Evolutionary conservation across 169 alveolate genomes (phyloP), one percentile per base, ranked within the genome.

Genomic region (Eimeria acervulina): DNA sequence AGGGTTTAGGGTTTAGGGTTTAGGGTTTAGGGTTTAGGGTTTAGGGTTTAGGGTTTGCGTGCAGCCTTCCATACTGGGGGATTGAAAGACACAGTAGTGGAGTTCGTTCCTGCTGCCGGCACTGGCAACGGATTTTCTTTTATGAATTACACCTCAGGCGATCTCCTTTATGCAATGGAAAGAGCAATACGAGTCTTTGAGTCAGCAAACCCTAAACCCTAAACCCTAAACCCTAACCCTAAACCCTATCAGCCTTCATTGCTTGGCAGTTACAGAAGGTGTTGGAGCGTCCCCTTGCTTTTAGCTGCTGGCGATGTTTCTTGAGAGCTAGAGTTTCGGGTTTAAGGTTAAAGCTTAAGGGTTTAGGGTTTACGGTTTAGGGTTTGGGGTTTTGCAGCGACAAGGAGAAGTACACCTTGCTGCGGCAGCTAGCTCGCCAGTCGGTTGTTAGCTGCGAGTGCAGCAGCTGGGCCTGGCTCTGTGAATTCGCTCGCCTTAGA

Each of bases 51-150:
- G n/a, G 17, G 74, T 83, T 40, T 66, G 52, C 36, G 78, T 31
- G 66, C 94, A 63, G 99, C 99, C n/a, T 98, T 96, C 95, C 97
- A 97, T 93, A 98, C 99, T 12, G 99, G 99, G 21, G 99, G 99
- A 0, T 96, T 98, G 36, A 98, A 97, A 95, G 99, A 98, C 95
- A 98, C 99, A 36, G 99, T 98, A n/a, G 90, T 87, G 76, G 99
- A 98, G 95, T 51, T 55, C 3, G 76, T 68, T 55, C 80, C 74
- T 10, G 19, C 74, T 47, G n/a, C 87, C 72, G 87, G 95, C 31
- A 42, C 96, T 78, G 99, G 99, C 59, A 97, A 97, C 90, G 99
- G 99, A 12, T 98, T 97, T 90, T 92, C 97, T 80, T 98, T 98
- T 90, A 97, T 97, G 87, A 28, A 68, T 63, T 97, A 98, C 95